These are phyloP conservation scores for Nitzschia inconspicua DNA, from an alignment of 108 stramenopile species.

Conservation along the genomic window DNA sequence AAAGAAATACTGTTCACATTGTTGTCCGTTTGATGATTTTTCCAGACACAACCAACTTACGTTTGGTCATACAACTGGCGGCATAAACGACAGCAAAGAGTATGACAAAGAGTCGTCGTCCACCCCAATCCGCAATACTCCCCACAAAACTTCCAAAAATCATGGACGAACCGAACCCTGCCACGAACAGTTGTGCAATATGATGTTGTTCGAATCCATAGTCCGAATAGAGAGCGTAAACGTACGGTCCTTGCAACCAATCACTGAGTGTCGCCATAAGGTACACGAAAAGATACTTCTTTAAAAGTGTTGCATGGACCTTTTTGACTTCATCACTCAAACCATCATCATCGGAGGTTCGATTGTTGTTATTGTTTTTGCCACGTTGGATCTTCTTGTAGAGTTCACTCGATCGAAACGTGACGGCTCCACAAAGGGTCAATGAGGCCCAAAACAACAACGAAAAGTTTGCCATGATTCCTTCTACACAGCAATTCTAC, in stretches of 20 bases:
- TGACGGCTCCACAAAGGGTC: conserved; percentile 55
- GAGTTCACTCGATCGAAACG: conserved; percentile 65
- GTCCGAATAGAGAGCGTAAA: conserved; percentile 94
- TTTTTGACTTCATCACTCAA: conserved; percentile 9
- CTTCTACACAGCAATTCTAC: too few species aligned
- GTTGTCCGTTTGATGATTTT: not conserved
- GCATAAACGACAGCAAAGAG: conserved; percentile 89
- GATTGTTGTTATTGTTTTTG: conserved; percentile 4
- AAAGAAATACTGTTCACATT: not conserved
- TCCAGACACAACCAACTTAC: conserved; percentile 31
- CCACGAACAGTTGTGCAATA: conserved; percentile 86
- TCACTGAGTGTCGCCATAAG: conserved; percentile 88
- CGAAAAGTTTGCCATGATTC: conserved; percentile 65
- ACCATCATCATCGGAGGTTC: conserved; percentile 11
- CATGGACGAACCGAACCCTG: conserved; percentile 84
- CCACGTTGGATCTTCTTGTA: conserved; percentile 44
- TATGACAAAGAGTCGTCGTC: conserved; percentile 80
- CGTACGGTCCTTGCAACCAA: conserved; percentile 99
- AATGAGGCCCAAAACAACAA: conserved; percentile 61
- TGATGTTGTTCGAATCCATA: conserved; percentile 90
- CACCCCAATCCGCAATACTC: conserved; percentile 67
- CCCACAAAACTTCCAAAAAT: conserved; percentile 66
- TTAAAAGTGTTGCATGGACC: conserved; percentile 36
- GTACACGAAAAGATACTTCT: conserved; percentile 88
- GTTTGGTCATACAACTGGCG: conserved; percentile 81